Evolutionary conservation across 495 filamentous ascomycete species (phyloP).

Genomic region (Talaromyces trachyspermus): DNA sequence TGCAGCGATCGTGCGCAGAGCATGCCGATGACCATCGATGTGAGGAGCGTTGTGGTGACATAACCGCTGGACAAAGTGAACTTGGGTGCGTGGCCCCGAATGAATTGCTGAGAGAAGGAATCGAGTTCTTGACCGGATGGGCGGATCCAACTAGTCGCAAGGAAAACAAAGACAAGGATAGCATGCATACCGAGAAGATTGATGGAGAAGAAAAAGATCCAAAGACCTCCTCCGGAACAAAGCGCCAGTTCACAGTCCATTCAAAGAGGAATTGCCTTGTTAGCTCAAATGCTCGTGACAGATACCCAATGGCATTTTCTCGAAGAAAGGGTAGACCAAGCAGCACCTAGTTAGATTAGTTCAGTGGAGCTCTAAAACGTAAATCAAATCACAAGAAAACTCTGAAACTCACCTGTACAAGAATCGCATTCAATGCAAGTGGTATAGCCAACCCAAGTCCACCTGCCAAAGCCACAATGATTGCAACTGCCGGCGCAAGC

Average conservation of each 20-base stretch:
- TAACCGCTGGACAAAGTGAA: conserved; percentile 61
- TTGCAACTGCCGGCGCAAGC: conserved; percentile 67
- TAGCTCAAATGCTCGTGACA: conserved; percentile 79
- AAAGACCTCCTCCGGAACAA: conserved; percentile 75
- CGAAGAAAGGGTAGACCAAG: conserved; percentile 73
- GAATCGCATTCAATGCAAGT: conserved; percentile 61
- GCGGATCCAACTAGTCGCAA: conserved; percentile 46
- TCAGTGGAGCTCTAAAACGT: too few relatives aligned
- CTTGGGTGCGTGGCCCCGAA: conserved; percentile 48
- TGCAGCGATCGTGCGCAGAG: conserved; percentile 87
- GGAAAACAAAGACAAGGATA: conserved; percentile 56
- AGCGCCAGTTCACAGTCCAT: conserved; percentile 99
- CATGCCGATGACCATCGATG: conserved; percentile 75
- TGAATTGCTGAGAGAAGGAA: conserved; percentile 42
- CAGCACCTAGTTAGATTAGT: conserved; percentile 35
- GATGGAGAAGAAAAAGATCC: conserved; percentile 66
- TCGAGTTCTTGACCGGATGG: conserved; percentile 40
- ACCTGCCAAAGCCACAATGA: conserved; percentile 62
- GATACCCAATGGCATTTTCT: conserved; percentile 60
- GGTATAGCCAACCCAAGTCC: conserved; percentile 54
- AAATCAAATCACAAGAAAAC: background rate
- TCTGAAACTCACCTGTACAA: conserved; percentile 54
- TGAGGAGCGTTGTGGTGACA: conserved; percentile 70
- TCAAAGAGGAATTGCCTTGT: conserved; percentile 86
- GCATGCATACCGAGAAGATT: conserved; percentile 61